A percentile compares a stretch with the other conserved stretches of the same genome.
Evolutionary conservation across 345 rosid species (phyloP).

Genomic region (Populus simonii): DNA sequence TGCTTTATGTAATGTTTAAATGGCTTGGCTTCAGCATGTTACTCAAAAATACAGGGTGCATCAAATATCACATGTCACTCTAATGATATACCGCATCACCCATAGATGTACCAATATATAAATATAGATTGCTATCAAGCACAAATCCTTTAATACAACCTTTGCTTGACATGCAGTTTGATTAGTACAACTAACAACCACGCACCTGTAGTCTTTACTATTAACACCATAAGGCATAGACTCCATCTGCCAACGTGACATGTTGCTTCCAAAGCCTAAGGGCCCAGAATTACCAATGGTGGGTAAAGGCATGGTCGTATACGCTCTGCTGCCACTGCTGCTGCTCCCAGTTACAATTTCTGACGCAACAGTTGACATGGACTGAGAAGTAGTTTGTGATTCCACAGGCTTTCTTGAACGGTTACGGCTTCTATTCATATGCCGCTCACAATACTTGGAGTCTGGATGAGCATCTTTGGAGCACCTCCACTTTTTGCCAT

Average conservation of each 20-base stretch:
- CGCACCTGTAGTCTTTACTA: constrained; percentile 25
- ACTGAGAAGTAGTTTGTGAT: constrained; percentile 40
- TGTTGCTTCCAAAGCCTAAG: constrained; percentile 22
- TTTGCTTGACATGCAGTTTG: background rate
- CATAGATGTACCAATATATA: background rate
- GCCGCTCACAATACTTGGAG: constrained; percentile 61
- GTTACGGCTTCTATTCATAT: constrained; percentile 50
- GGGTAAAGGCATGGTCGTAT: constrained; percentile 19
- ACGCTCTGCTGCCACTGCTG: constrained; percentile 22
- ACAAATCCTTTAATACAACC: background rate
- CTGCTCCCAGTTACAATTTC: constrained; percentile 25
- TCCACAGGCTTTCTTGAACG: constrained; percentile 72
- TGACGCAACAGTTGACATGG: constrained; percentile 21
- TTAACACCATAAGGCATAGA: constrained; percentile 16
- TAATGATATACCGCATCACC: background rate
- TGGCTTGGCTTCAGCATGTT: background rate
- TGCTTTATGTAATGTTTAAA: background rate
- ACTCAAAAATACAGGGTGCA: background rate
- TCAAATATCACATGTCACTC: background rate
- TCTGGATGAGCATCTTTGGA: constrained; percentile 74
- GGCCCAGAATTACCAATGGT: constrained; percentile 16
- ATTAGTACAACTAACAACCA: background rate
- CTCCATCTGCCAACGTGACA: constrained; percentile 21
- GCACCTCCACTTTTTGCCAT: constrained; percentile 95
- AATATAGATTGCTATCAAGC: background rate